Evolutionary conservation across 257 asterid species (phyloP).

Genomic region (Ophiorrhiza pumila): DNA sequence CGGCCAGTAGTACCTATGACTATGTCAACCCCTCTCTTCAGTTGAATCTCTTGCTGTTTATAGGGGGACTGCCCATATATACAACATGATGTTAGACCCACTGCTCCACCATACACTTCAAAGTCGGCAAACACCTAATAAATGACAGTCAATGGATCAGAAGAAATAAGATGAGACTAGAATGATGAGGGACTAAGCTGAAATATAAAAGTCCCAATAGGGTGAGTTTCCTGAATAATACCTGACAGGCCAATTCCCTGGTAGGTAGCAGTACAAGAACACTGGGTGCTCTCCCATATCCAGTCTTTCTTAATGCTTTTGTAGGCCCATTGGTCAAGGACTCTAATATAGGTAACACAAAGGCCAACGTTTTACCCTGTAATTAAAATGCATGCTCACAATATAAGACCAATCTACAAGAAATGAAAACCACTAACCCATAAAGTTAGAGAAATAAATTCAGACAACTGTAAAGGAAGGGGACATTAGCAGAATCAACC

Average conservation of each 20-base stretch:
- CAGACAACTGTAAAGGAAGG: background rate
- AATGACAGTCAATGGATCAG: slow-evolving; percentile 3
- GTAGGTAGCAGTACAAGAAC: slow-evolving; percentile 94
- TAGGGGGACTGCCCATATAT: slow-evolving; percentile 83
- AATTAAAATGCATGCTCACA: background rate
- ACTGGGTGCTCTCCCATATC: slow-evolving; percentile 79
- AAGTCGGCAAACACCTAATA: slow-evolving; percentile 71
- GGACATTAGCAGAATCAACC: background rate
- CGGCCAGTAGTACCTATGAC: slow-evolving; percentile 95
- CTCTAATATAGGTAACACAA: slow-evolving; percentile 87
- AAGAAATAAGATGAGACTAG: background rate
- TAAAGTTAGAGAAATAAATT: background rate
- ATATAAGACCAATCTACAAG: background rate
- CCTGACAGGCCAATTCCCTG: slow-evolving; percentile 94
- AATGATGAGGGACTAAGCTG: background rate
- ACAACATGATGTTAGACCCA: slow-evolving; percentile 79
- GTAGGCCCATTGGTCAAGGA: slow-evolving; percentile 72
- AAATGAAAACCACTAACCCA: background rate
- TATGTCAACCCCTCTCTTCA: slow-evolving; percentile 85
- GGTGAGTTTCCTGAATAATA: slow-evolving; percentile 16
- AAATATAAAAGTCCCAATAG: background rate
- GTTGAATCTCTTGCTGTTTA: slow-evolving; percentile 47
- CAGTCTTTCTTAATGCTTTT: slow-evolving; percentile 55
- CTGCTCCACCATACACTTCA: slow-evolving; percentile 65
- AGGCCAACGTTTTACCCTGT: slow-evolving; percentile 95